Conservation (phyloP, 2,329 filamentous ascomycete species). For the Xylariaceae sp. region DNA sequence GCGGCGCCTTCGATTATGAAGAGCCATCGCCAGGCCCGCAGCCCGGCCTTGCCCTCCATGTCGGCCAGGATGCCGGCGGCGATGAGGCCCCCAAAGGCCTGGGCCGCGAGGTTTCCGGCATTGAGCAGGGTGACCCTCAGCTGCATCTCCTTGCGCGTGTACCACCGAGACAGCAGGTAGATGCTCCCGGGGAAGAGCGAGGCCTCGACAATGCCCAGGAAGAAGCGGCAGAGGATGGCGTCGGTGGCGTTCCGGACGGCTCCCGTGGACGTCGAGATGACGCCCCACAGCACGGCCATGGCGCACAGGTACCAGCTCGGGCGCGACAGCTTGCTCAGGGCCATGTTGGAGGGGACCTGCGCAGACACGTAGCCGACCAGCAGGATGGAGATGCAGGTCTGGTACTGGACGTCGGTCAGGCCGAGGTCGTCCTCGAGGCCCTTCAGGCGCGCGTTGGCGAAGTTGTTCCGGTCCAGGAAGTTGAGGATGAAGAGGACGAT, state of each 20-base stretch:
- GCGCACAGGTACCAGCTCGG: conserved; percentile 43
- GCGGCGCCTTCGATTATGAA: conserved; percentile 49
- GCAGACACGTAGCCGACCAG: conserved; percentile 61
- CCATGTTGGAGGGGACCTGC: conserved; percentile 53
- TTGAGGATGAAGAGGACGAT: conserved; percentile 71
- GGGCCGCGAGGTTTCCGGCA: conserved; percentile 52
- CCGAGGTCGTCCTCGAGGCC: conserved; percentile 59
- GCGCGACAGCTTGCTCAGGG: conserved; percentile 45
- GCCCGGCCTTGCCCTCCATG: conserved; percentile 33
- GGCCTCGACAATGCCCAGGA: conserved; percentile 55
- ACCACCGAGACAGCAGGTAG: conserved; percentile 39
- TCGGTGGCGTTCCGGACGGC: conserved; percentile 43
- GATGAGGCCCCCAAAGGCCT: conserved; percentile 52
- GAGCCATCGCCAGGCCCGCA: background rate
- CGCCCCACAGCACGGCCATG: conserved; percentile 53
- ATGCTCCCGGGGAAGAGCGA: conserved; percentile 52
- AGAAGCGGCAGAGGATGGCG: conserved; percentile 50
- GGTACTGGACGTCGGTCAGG: conserved; percentile 51
- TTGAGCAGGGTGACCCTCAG: conserved; percentile 50
- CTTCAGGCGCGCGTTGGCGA: conserved; percentile 57
- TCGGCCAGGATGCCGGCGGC: conserved; percentile 51
- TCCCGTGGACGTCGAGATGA: conserved; percentile 51
- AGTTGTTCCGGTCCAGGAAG: conserved; percentile 63
- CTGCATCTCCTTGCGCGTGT: conserved; percentile 52
- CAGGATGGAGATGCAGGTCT: conserved; percentile 55